Evolutionary conservation across 2,329 filamentous ascomycete species (phyloP).

Genomic region (Aspergillus versicolor): DNA sequence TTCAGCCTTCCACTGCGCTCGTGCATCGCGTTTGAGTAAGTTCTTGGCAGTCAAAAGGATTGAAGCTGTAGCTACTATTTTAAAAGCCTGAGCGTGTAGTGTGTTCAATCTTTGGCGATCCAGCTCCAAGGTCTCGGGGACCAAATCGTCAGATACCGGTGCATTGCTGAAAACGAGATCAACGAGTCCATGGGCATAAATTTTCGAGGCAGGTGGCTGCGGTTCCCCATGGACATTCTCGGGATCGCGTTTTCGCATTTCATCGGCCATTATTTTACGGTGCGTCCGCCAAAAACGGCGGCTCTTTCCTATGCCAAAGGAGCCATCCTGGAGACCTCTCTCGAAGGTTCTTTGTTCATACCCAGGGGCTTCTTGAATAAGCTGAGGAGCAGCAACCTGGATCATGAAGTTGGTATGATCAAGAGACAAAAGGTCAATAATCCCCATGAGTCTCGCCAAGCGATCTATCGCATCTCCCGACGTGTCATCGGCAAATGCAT

Average conservation of each 20-base stretch:
- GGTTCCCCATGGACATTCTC: conserved; percentile 36
- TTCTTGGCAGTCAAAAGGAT: conserved; percentile 67
- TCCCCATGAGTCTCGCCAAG: conserved; percentile 60
- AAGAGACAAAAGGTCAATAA: conserved; percentile 62
- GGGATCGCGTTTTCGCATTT: conserved; percentile 50
- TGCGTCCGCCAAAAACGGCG: conserved; percentile 55
- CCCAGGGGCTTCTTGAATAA: conserved; percentile 60
- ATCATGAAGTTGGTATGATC: conserved; percentile 68
- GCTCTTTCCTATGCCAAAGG: conserved; percentile 53
- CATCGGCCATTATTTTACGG: conserved; percentile 44
- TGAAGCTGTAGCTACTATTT: conserved; percentile 60
- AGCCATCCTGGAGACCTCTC: conserved; percentile 53
- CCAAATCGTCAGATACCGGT: conserved; percentile 49
- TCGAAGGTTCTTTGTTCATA: conserved; percentile 63
- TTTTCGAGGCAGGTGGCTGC: conserved; percentile 36
- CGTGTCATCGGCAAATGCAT: conserved; percentile 53
- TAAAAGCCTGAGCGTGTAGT: conserved; percentile 55
- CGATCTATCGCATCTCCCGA: conserved; percentile 61
- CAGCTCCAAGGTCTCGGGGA: conserved; percentile 61
- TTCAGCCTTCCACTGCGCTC: conserved; percentile 63
- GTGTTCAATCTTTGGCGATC: conserved; percentile 55
- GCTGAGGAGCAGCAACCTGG: conserved; percentile 58
- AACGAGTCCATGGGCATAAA: conserved; percentile 61
- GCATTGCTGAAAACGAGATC: conserved; percentile 58
- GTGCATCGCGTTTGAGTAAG: conserved; percentile 62